These are phyloP conservation scores for Ophiostoma himal-ulmi DNA, from an alignment of 2,329 filamentous ascomycete species.

Conservation along the genomic window DNA sequence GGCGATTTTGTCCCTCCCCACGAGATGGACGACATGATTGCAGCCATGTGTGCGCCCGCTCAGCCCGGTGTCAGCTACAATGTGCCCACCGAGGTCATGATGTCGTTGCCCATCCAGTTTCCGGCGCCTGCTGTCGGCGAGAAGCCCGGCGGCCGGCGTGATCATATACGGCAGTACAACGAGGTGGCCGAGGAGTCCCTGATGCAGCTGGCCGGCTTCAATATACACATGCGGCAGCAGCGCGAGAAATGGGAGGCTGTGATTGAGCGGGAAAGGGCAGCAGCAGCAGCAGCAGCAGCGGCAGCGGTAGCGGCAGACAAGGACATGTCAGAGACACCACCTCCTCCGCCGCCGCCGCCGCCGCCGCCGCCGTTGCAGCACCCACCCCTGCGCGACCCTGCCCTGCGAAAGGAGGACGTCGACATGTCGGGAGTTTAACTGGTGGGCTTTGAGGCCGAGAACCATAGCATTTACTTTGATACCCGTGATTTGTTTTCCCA, in stretches of 20 bases:
- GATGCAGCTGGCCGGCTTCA: conserved; percentile 27
- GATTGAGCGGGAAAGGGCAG: conserved; percentile 29
- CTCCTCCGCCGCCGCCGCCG: background rate
- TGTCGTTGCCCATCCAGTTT: conserved; percentile 21
- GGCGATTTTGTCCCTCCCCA: conserved; percentile 22
- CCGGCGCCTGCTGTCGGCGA: conserved; percentile 11
- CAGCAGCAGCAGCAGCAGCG: conserved; percentile 26
- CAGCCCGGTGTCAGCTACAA: conserved; percentile 28
- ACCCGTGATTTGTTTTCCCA: background rate
- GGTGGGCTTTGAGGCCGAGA: background rate
- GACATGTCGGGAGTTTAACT: background rate
- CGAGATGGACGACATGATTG: conserved; percentile 31
- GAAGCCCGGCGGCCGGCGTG: conserved; percentile 15
- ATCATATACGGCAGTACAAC: conserved; percentile 25
- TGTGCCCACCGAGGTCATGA: conserved; percentile 18
- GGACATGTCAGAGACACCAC: background rate
- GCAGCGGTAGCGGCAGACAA: conserved; percentile 21
- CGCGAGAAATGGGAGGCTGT: conserved; percentile 25
- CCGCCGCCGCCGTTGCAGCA: background rate
- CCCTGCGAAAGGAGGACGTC: background rate
- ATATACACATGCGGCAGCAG: conserved; percentile 28
- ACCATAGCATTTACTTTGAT: conserved; percentile 5
- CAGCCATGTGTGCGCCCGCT: conserved; percentile 29
- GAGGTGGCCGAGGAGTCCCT: conserved; percentile 26
- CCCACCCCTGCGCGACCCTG: background rate